phyloP scores from a whole-genome alignment of 2,329 filamentous ascomycete genomes.

The Aspergillus sp. region DNA sequence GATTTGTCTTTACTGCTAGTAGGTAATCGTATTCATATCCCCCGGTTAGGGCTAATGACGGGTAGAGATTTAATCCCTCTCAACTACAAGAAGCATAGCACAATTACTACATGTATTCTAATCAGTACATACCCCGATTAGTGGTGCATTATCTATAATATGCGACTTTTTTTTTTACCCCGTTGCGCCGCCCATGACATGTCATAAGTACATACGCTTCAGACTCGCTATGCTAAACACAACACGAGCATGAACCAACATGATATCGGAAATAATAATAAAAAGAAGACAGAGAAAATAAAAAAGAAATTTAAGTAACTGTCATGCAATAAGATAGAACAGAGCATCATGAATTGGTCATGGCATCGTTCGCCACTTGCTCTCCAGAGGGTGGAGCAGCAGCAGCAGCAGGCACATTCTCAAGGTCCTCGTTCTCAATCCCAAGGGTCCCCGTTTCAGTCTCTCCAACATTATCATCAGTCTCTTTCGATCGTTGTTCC shows the following conservation, averaged over 20 bases:
- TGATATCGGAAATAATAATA: not conserved
- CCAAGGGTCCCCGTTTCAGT: not conserved
- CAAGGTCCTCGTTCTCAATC: not conserved
- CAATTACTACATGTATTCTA: no score
- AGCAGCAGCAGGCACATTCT: not conserved
- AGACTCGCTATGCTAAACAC: not conserved
- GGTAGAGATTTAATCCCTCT: no score
- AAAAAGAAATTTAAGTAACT: not conserved
- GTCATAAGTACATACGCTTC: not conserved
- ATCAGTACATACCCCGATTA: no score
- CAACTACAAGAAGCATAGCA: no score
- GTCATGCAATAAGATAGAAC: not conserved
- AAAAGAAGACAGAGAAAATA: not conserved
- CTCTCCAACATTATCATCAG: constrained; percentile 1
- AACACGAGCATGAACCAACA: not conserved
- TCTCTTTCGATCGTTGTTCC: constrained; percentile 19
- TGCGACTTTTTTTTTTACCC: not conserved
- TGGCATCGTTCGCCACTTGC: not conserved
- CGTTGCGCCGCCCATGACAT: not conserved
- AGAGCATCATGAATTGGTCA: not conserved
- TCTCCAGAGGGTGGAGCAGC: not conserved
- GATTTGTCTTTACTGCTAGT: no score
- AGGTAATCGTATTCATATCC: no score
- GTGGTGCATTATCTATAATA: not conserved
- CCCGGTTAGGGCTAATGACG: no score